Base-by-base conservation (phyloP, 208 protist species). In the Leishmania martiniquensis region DNA sequence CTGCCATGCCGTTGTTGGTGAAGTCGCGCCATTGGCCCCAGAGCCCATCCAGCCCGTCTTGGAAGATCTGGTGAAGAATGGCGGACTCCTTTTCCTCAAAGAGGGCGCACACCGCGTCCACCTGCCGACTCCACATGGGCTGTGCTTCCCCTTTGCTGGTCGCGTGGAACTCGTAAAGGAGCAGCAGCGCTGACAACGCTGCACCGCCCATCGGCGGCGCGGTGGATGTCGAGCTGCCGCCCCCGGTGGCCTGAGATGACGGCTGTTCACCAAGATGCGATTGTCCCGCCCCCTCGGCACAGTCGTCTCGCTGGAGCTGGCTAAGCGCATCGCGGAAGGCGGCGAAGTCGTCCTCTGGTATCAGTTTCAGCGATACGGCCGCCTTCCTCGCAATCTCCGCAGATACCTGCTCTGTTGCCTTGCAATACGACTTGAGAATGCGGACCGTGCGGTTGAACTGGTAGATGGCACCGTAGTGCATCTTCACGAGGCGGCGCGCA, bases 371-470 rank as follows among this genome's bases (percentile, higher is more conserved):
- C 29, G 73, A 59, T 7, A 17, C 51, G 62, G 70, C 20, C 25
- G 69, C 52, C 52, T 65, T 25, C 42, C 55, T 60, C 37, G 65
- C 44, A 1, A 72, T 66, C 3, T 72, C 72, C 15, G n/a, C 6
- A 39, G 45, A 54, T 4, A 75, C 29, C 34, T 76, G 55, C 37
- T 84, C n/a, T 0, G 49, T 25, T 10, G n/a, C 4, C 34, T 70
- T 72, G 66, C 72, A 81, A 54, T 73, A 83, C 0, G 6, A 9
- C 32, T 71, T 20, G 45, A 84, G 51, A 55, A 74, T 80, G 49
- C 55, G 32, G 6, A 87, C 70, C 1, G 80, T 85, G 62, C 77
- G 66, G 62, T 87, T 78, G 63, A 87, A 77, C 65, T 87, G 75
- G 74, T 82, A 78, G 55, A 82, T n/a, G 20, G 60, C 55, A 51